A percentile compares a stretch with the other conserved stretches of the same genome.
Conservation (phyloP, 2,329 filamentous ascomycete genomes). For the Tolypocladium guangdongense region DNA sequence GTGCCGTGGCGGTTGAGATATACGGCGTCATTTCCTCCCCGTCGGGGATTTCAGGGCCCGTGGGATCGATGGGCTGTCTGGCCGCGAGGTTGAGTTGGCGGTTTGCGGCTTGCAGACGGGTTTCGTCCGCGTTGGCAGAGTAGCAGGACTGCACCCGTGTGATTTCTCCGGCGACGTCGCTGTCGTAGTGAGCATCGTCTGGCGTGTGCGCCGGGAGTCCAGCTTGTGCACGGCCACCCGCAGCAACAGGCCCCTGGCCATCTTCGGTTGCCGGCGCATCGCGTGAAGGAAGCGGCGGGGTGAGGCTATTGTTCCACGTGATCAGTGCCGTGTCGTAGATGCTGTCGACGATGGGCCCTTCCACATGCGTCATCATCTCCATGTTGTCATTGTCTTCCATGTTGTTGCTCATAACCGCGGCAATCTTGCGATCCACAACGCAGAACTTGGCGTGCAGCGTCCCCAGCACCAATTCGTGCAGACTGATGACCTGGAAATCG, state of each 20-base stretch:
- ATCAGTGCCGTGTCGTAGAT: constrained; percentile 65
- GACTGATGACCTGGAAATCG: constrained; percentile 63
- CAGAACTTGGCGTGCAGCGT: constrained; percentile 74
- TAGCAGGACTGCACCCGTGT: constrained; percentile 48
- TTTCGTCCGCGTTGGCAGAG: constrained; percentile 37
- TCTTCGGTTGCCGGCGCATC: not conserved
- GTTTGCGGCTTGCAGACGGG: constrained; percentile 45
- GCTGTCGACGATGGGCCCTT: constrained; percentile 66
- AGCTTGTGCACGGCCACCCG: not conserved
- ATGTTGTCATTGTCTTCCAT: constrained; percentile 70
- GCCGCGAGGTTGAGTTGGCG: constrained; percentile 55
- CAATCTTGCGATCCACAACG: constrained; percentile 62
- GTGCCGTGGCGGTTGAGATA: constrained; percentile 28
- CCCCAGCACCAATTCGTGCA: constrained; percentile 57
- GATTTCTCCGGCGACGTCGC: constrained; percentile 48
- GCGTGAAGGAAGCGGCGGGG: constrained; percentile 5
- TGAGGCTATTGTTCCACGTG: constrained; percentile 55
- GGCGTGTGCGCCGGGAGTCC: constrained; percentile 43
- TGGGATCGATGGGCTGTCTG: constrained; percentile 35
- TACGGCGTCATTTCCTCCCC: constrained; percentile 56
- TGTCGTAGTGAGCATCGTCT: constrained; percentile 53
- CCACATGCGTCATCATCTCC: constrained; percentile 69
- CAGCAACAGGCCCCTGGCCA: too few species aligned
- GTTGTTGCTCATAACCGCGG: constrained; percentile 66
- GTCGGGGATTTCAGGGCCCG: constrained; percentile 41